Evolutionary conservation across 78 protist species (phyloP).

Genomic region (Dictyostelium purpureum): DNA sequence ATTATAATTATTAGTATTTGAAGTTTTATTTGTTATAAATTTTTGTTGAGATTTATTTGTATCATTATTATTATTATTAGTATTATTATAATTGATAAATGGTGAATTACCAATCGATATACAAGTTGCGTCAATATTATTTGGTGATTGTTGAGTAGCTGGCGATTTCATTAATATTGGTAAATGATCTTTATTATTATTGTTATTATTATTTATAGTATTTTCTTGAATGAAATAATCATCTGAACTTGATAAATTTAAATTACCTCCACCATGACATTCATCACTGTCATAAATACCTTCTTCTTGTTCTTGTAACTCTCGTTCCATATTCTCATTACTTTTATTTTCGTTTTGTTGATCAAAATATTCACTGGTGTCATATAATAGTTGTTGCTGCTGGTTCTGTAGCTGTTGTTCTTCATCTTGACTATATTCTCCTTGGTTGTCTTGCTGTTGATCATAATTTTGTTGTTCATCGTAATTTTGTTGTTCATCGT

Average conservation of each 20-base stretch:
- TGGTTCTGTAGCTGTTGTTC: too few species aligned
- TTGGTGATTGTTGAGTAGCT: neutral
- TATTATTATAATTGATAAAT: neutral
- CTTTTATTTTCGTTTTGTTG: neutral
- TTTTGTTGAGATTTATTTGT: neutral
- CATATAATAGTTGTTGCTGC: too few species aligned
- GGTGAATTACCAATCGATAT: conserved; percentile 3
- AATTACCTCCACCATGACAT: too few species aligned
- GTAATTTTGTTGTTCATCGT: too few species aligned
- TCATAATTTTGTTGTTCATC: too few species aligned
- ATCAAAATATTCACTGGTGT: too few species aligned
- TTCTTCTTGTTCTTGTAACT: neutral
- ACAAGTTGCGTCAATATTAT: neutral
- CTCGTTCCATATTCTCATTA: neutral
- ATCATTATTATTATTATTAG: neutral
- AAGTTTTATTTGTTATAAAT: neutral
- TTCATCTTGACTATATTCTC: too few species aligned
- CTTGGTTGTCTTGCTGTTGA: too few species aligned
- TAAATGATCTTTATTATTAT: conserved; percentile 5
- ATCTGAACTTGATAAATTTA: too few species aligned
- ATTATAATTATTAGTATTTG: conserved; percentile 22
- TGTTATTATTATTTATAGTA: neutral
- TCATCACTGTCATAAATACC: neutral
- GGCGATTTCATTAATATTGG: neutral
- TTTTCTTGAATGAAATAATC: too few species aligned